phyloP scores from a whole-genome alignment of 441 rosid genomes.

The Erodium texanum region DNA sequence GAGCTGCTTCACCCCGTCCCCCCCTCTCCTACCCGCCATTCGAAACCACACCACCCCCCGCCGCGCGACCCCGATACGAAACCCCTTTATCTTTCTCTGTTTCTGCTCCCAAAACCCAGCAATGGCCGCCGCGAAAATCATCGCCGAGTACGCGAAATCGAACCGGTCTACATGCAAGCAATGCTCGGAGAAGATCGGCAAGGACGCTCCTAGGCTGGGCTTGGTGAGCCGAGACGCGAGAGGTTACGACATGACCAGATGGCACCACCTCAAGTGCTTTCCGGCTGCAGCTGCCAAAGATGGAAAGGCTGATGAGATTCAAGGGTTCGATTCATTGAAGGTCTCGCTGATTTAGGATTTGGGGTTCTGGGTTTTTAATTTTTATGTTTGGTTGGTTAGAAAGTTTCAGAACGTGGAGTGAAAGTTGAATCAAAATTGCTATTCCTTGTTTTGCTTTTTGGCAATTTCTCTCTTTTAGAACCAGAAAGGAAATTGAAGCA shows the following conservation, averaged over 20 bases:
- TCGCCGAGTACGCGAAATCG: constrained; percentile 80
- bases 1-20: no score
- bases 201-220: constrained; percentile 56
- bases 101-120: not conserved
- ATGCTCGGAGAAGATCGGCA: constrained; percentile 45
- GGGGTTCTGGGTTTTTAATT: no score
- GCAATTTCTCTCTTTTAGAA: no score
- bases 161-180: constrained; percentile 65
- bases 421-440: no score
- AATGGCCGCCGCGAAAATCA: constrained; percentile 28
- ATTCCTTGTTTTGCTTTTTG: no score
- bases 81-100: not conserved
- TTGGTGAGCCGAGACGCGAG: constrained; percentile 47
- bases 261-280: constrained; percentile 71
- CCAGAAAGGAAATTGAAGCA: no score
- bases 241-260: constrained; percentile 60
- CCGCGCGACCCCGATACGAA: not conserved
- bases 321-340: constrained; percentile 54
- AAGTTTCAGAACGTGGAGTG: not conserved
- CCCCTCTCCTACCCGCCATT: not conserved
- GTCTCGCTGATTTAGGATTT: constrained; percentile 24
- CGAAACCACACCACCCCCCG: not conserved
- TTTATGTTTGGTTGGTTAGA: not conserved
- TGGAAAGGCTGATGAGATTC: constrained; percentile 24
- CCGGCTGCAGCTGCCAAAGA: constrained; percentile 26